Evolutionary conservation across 2,329 filamentous ascomycete species (phyloP), one percentile per base, ranked within the genome.

Genomic region (Cladophialophora immunda): DNA sequence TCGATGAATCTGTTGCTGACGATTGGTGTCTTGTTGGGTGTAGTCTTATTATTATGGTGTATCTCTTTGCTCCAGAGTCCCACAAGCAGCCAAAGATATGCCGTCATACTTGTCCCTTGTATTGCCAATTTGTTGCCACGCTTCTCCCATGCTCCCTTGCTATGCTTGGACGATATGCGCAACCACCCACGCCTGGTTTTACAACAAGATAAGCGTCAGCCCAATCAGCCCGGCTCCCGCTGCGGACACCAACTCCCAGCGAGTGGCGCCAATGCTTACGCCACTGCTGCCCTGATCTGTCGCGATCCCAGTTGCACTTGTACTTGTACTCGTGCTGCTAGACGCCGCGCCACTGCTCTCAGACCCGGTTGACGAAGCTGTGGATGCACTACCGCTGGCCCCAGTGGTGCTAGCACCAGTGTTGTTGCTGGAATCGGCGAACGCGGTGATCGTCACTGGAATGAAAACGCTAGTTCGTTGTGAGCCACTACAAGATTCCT

Each of bases 361-460:
- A 17, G 38, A 41, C 5, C 22, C 38, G 1, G n/a, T 47, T 59
- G 57, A 59, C 34, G 30, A 13, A 36, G 64, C 58, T 17, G 64
- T 64, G 30, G 67, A 61, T 54, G 47, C 32, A 38, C 47, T 64
- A 38, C 22, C 59, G 22, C 47, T 67, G 30, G 67, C 55, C n/a
- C 59, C 56, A 27, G 64, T 50, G 17, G 38, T 22, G 19, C 50
- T 30, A 29, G 64, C 47, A n/a, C 36, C 29, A 29, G 30, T 36
- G 15, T 34, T 57, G 38, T 17, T 38, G 32, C n/a, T 34, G 17
- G 61, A 56, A n/a, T 53, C 56, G n/a, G 56, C 38, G 19, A 45
- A 57, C 17, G 59, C 55, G 29, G 65, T 68, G 22, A 70, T 45
- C 6, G 58, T 70, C 47, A 70, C 55, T 9, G 52, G 50, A 32